Base-by-base conservation (phyloP, 345 rosid species). In the Camelina neglecta region DNA sequence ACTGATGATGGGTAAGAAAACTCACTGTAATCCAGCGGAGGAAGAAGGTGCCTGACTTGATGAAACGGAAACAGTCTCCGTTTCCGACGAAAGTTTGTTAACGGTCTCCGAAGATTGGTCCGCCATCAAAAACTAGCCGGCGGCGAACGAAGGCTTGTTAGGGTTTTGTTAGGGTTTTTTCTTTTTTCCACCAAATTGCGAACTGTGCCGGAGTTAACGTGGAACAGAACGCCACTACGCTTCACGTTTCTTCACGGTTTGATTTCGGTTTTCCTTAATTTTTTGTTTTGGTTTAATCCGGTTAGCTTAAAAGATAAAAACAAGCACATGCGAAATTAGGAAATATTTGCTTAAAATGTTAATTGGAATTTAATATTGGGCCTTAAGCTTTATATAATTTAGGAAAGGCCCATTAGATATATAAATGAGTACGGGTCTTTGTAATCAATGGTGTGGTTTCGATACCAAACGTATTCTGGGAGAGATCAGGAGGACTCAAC, bases 1-100 rank as follows among this genome's bases (percentile, higher is more conserved):
- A 11, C 8, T 45, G 21, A 33, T 16, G 11, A 1, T 8, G 44
- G 20, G 50, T 2, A 9, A 42, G 39, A 26, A 26, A 23, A 53
- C 81, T 79, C 70, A 84, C 85, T 78, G 80, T 42, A 66, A 11
- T 31, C 48, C 61, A 23, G 75, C 4, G 8, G 81, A 51, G 0
- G 82, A 24, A 29, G 77, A 65, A 12, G 88, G 73, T 11, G 84
- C 42, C 15, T 47, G 66, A 59, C 2, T 45, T 21, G 66, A 35
- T 59, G 68, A 7, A 23, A 72, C 18, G 3, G 60, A 49, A 49
- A 60, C 60, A 23, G 41, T 18, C 33, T 72, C 69, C 75, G 61
- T 38, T 3, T 61, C 69, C 20, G 61, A 60, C 4, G 75, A 36
- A 3, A 71, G 16, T 6, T 36, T 49, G 20, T 12, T 38, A 1